These are phyloP conservation scores for Cymbopogon flexuosus DNA, from an alignment of 202 grass and related monocot genomes.

Conservation along the genomic window DNA sequence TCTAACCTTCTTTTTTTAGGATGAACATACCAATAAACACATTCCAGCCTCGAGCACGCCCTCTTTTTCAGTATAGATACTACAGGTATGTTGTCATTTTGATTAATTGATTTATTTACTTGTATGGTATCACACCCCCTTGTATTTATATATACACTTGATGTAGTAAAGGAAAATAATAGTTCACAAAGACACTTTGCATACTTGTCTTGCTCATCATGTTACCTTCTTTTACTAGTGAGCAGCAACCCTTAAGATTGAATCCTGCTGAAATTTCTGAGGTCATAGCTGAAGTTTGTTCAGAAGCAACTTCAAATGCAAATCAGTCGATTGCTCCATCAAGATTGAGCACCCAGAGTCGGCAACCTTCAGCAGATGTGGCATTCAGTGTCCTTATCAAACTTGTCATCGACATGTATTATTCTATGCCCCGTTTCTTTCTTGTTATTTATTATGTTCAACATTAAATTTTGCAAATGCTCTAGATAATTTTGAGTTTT, in stretches of 20 bases:
- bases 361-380: conserved; percentile 83
- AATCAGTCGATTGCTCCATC: conserved; percentile 55
- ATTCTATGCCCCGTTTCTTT: conserved; percentile 26
- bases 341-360: conserved; percentile 60
- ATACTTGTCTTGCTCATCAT: conserved; percentile 41
- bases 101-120: conserved; percentile 28
- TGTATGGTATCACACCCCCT: conserved; percentile 6
- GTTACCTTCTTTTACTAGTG: conserved; percentile 49
- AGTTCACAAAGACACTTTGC: neutral
- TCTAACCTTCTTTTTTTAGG: conserved; percentile 40
- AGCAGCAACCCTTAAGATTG: conserved; percentile 97
- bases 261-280: conserved; percentile 89
- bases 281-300: conserved; percentile 97
- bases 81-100: conserved; percentile 66
- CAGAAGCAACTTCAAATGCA: conserved; percentile 57
- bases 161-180: conserved; percentile 15
- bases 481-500: conserved; percentile 1
- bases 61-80: conserved; percentile 93
- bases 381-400: conserved; percentile 98
- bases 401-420: conserved; percentile 98
- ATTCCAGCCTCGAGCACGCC: conserved; percentile 80
- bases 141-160: neutral
- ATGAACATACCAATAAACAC: conserved; percentile 78
- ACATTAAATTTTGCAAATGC: conserved; percentile 14
- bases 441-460: conserved; percentile 27